Evolutionary conservation across 2,329 filamentous ascomycete genomes (phyloP), one percentile per base, ranked within the genome.

Genomic region (Coniochaeta prunicola): DNA sequence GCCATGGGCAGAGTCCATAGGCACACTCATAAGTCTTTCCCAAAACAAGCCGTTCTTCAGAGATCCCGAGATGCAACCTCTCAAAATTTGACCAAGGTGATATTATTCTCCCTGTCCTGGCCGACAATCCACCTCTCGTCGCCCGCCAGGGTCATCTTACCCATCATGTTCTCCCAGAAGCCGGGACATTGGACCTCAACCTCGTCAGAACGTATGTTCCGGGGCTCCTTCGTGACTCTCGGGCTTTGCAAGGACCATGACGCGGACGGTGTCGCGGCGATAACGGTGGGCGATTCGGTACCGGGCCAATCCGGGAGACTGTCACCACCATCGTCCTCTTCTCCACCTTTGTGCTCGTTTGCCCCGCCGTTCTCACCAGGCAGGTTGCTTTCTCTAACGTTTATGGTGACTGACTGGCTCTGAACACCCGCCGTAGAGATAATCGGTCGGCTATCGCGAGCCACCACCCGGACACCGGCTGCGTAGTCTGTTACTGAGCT

Each of bases 121-220:
- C 85, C 84, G 12, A 87, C 69, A n/a, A 87, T 57, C 77, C 83
- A 87, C 58, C 81, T 70, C 68, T 87, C 84, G 61, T 85, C 81
- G 1, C 84, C 85, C 36, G 71, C 77, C 17, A 88, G 80, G 60
- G 75, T 75, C 1, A 81, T 83, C 64, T 77, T 80, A 1, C 68
- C 76, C 53, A 82, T 70, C 34, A 87, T 66, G 65, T 80, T 73
- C 21, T 67, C 66, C 40, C 19, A 24, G 21, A 45, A 45, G 40
- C 40, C 40, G 12, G 40, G 40, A 26, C 68, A 60, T 59, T 69
- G 61, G 50, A 77, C 60, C 31, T 70, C 70, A 30, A 77, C 70
- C 55, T 53, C 50, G 36, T 66, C 68, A 10, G 76, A 75, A 54
- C 71, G 69, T 2, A 79, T 67, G 57, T 76, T 75, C 34, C 76